phyloP scores from a whole-genome alignment of 306 rosid genomes.

The Crotalaria pallida region DNA sequence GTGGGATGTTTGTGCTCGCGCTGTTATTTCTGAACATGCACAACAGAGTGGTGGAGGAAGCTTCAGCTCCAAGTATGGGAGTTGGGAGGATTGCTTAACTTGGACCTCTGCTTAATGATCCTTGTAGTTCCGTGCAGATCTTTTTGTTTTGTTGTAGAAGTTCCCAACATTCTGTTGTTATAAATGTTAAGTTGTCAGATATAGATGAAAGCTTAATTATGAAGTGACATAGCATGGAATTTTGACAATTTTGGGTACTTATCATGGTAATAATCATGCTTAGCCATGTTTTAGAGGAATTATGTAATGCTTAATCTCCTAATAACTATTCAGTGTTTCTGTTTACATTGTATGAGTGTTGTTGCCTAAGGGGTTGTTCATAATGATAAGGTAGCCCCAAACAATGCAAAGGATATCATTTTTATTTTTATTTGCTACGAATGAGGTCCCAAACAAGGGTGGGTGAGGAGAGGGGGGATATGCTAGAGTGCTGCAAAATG shows the following conservation, averaged over 20 bases:
- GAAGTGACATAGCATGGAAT: neutral
- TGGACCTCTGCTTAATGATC: slow-evolving; percentile 44
- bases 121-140: neutral
- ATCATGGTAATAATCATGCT: neutral
- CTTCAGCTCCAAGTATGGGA: slow-evolving; percentile 85
- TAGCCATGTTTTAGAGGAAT: neutral
- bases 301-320: neutral
- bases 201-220: neutral
- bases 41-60: slow-evolving; percentile 90
- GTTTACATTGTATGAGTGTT: neutral
- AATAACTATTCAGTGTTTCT: neutral
- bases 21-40: slow-evolving; percentile 68
- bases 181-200: neutral
- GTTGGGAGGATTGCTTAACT: slow-evolving; percentile 68
- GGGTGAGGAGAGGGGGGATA: neutral
- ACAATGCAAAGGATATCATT: neutral
- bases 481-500: neutral
- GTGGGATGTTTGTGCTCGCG: slow-evolving; percentile 84
- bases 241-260: neutral
- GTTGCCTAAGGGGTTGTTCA: neutral
- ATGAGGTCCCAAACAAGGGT: neutral
- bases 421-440: neutral
- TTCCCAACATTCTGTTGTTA: neutral
- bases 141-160: neutral
- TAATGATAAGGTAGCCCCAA: neutral